phyloP scores from a whole-genome alignment of 2,329 filamentous ascomycete species.

The Neopestalotiopsis rosae region DNA sequence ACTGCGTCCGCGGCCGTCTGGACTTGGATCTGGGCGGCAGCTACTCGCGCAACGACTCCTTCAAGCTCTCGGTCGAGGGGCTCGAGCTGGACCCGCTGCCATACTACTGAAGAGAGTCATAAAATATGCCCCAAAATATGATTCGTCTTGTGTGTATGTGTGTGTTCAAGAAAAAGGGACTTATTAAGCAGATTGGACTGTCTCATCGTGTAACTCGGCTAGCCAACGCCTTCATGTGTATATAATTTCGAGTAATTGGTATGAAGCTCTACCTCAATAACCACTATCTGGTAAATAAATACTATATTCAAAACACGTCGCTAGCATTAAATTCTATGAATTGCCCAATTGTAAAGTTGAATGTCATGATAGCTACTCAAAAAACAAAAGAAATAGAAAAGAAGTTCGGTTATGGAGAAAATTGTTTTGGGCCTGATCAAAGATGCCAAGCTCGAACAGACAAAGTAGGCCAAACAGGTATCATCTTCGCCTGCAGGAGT shows the following conservation, averaged over 20 bases:
- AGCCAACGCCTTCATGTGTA: background rate
- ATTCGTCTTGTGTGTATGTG: background rate
- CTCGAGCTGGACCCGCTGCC: constrained; percentile 63
- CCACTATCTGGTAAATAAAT: background rate
- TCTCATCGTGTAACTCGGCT: background rate
- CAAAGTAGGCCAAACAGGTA: too few species aligned
- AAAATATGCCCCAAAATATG: too few species aligned
- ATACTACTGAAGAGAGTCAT: constrained; percentile 39
- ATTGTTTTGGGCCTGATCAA: too few species aligned
- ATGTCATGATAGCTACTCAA: too few species aligned
- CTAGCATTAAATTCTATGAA: background rate
- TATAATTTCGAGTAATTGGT: background rate
- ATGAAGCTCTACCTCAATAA: background rate
- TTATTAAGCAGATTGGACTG: background rate
- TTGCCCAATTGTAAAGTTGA: background rate
- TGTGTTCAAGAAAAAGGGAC: background rate
- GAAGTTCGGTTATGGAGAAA: too few species aligned
- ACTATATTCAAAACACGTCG: background rate
- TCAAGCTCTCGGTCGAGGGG: constrained; percentile 64
- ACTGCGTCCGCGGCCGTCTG: constrained; percentile 80
- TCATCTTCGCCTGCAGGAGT: too few species aligned
- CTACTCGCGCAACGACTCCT: constrained; percentile 75
- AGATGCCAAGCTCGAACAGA: too few species aligned
- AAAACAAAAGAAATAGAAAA: too few species aligned
- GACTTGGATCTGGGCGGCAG: constrained; percentile 86